A percentile compares a stretch with the other conserved stretches of the same genome.
phyloP scores from a whole-genome alignment of 441 rosid genomes.

The Erysimum cheiri region DNA sequence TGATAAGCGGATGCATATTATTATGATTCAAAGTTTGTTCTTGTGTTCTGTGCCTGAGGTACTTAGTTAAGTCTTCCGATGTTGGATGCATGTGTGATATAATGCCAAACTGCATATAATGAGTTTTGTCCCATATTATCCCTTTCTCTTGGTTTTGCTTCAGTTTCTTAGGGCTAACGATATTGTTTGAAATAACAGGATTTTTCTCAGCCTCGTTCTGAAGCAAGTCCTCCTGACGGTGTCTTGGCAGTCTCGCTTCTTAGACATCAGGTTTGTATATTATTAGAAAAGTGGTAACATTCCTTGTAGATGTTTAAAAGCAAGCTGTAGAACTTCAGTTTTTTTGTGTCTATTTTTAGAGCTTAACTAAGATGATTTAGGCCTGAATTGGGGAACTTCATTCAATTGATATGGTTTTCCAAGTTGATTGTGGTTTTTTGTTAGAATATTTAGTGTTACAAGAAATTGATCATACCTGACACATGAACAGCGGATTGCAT shows the following conservation, averaged over 20 bases:
- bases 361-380: slow-evolving; percentile 1
- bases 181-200: slow-evolving; percentile 54
- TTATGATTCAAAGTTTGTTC: background rate
- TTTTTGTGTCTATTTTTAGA: background rate
- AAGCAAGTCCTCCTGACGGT: slow-evolving; percentile 81
- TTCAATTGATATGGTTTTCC: background rate
- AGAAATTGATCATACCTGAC: slow-evolving; percentile 18
- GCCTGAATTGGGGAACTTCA: background rate
- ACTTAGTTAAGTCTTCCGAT: slow-evolving; percentile 2
- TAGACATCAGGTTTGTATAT: slow-evolving; percentile 77
- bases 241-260: slow-evolving; percentile 74
- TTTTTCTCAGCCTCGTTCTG: slow-evolving; percentile 75
- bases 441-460: background rate
- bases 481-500: slow-evolving; percentile 77
- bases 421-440: background rate
- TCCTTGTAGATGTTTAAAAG: background rate
- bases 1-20: background rate
- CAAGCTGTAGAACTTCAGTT: background rate
- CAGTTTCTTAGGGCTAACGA: slow-evolving; percentile 17
- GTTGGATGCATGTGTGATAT: slow-evolving; percentile 17
- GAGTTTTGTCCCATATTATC: background rate
- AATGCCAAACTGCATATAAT: slow-evolving; percentile 9
- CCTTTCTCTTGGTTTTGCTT: background rate
- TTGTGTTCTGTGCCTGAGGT: background rate
- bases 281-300: background rate